Conservation (phyloP, 768 basidiomycete species). For the Candolleomyces eurysporus region DNA sequence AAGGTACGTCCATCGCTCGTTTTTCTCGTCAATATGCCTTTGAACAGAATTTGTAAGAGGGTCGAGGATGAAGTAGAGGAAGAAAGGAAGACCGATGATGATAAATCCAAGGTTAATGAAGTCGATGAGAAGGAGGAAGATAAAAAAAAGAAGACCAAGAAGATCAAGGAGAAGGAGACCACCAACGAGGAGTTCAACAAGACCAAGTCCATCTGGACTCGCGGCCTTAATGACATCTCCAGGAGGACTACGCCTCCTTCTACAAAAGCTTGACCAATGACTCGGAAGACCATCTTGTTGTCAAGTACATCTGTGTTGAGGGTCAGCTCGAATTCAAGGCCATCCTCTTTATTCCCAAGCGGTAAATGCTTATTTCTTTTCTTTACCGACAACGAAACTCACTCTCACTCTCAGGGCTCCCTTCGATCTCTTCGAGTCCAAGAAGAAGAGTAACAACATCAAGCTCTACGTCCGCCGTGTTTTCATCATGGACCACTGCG, state of each 20-base stretch:
- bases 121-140: slow-evolving; percentile 84
- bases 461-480: slow-evolving; percentile 99
- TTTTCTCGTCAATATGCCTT: not conserved
- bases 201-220: slow-evolving; percentile 99
- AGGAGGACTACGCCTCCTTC: slow-evolving; percentile 93
- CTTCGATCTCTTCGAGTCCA: slow-evolving; percentile 99
- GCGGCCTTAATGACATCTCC: slow-evolving; percentile 93
- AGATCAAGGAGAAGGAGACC: slow-evolving; percentile 82
- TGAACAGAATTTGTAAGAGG: slow-evolving; percentile 51
- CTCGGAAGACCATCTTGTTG: slow-evolving; percentile 99
- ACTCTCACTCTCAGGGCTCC: slow-evolving; percentile 63
- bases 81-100: slow-evolving; percentile 67
- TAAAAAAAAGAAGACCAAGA: slow-evolving; percentile 91
- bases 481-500: slow-evolving; percentile 99
- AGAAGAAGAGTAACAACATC: slow-evolving; percentile 99
- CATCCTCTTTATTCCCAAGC: slow-evolving; percentile 95
- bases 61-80: slow-evolving; percentile 84
- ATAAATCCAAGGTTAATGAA: slow-evolving; percentile 79
- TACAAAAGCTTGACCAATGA: slow-evolving; percentile 99
- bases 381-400: not conserved
- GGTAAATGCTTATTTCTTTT: slow-evolving; percentile 45
- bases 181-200: slow-evolving; percentile 99
- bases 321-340: slow-evolving; percentile 99
- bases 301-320: slow-evolving; percentile 99
- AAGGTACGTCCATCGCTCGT: slow-evolving; percentile 62